Evolutionary conservation across 2,329 filamentous ascomycete species (phyloP).

Genomic region (Aspergillus sp.): DNA sequence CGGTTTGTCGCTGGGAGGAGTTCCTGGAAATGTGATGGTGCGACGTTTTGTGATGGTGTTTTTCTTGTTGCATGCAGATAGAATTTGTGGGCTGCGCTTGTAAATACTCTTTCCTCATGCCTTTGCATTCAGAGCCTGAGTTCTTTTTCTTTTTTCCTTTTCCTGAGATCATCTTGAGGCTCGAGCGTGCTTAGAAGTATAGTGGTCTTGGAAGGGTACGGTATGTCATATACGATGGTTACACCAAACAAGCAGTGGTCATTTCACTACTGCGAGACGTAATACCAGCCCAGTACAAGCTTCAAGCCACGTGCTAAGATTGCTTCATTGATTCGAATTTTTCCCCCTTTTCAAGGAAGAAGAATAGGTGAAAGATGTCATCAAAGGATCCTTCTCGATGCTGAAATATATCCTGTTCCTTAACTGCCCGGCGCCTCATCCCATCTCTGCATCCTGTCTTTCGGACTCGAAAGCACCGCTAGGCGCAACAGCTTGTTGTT

Average conservation of each 20-base stretch:
- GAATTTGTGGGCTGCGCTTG: slow-evolving; percentile 17
- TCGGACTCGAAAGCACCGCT: slow-evolving; percentile 7
- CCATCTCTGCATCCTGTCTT: neutral
- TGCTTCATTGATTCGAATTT: slow-evolving; percentile 5
- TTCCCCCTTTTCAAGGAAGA: slow-evolving; percentile 10
- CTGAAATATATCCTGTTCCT: neutral
- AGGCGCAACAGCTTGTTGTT: slow-evolving; percentile 13
- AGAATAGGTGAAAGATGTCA: neutral
- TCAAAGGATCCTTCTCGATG: neutral
- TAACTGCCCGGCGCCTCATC: neutral
- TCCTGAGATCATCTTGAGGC: neutral
- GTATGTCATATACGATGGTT: neutral
- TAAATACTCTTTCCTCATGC: slow-evolving; percentile 3
- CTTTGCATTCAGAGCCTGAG: neutral
- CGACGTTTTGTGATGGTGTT: slow-evolving; percentile 16
- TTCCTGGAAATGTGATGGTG: slow-evolving; percentile 24
- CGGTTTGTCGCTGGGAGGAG: slow-evolving; percentile 26
- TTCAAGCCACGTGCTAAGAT: slow-evolving; percentile 13
- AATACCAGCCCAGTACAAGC: slow-evolving; percentile 1
- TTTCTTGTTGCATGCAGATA: slow-evolving; percentile 23
- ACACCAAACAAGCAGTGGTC: neutral
- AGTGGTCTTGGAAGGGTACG: neutral
- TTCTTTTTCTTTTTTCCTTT: neutral
- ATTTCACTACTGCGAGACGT: neutral
- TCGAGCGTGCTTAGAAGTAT: neutral